Percentiles rank a stretch among this genome's conserved stretches.
Conservation (phyloP, 1,284 basidiomycete species). For the Apiotrichum brassicae region DNA sequence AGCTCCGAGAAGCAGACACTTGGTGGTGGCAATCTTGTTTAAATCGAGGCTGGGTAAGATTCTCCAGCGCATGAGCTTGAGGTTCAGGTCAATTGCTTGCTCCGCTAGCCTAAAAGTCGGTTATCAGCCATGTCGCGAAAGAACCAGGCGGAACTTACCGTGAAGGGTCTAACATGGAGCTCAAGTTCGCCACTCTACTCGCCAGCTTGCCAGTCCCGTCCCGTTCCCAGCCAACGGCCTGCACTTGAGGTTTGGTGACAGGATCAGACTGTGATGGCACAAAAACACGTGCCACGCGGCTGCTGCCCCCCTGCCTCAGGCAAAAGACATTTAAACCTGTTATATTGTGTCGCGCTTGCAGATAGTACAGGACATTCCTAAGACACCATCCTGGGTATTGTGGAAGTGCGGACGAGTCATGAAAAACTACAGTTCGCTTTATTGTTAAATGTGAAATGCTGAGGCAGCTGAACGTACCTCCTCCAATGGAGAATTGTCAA, state of each 20-base stretch:
- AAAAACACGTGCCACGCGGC: slow-evolving; percentile 17
- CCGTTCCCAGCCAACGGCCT: slow-evolving; percentile 90
- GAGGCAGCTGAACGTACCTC: slow-evolving; percentile 42
- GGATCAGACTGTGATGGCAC: not conserved
- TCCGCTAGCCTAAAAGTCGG: slow-evolving; percentile 64
- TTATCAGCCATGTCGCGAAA: slow-evolving; percentile 3
- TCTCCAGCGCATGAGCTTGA: slow-evolving; percentile 97
- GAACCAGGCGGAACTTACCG: slow-evolving; percentile 40
- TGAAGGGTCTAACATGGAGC: slow-evolving; percentile 89
- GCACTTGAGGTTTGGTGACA: slow-evolving; percentile 23
- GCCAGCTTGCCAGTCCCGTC: slow-evolving; percentile 76
- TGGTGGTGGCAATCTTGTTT: slow-evolving; percentile 73
- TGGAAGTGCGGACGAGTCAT: slow-evolving; percentile 76
- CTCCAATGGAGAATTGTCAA: slow-evolving; percentile 47
- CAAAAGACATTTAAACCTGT: slow-evolving; percentile 61
- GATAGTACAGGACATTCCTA: slow-evolving; percentile 80
- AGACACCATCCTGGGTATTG: slow-evolving; percentile 88
- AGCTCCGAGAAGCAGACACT: slow-evolving; percentile 82
- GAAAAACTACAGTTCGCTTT: slow-evolving; percentile 65
- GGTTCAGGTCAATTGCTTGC: slow-evolving; percentile 92
- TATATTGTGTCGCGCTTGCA: slow-evolving; percentile 54
- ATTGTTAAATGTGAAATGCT: not conserved
- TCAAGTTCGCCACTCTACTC: slow-evolving; percentile 82
- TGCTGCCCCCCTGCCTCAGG: slow-evolving; percentile 54
- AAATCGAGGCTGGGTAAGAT: slow-evolving; percentile 85